These are phyloP conservation scores for Chalciporus piperatus DNA, from an alignment of 768 basidiomycete genomes.

Conservation along the genomic window DNA sequence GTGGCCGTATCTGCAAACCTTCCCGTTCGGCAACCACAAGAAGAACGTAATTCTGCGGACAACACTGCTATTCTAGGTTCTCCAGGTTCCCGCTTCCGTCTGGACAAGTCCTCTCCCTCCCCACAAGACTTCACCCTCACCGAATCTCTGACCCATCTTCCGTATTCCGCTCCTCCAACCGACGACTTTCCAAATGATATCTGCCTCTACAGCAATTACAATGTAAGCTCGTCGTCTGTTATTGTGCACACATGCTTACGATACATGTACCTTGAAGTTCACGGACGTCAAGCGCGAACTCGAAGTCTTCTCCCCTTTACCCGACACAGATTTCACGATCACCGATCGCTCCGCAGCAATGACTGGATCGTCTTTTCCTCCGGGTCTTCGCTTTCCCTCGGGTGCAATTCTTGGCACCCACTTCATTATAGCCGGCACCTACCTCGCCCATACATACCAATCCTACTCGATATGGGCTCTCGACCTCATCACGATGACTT, in stretches of 20 bases:
- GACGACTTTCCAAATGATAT: slow-evolving; percentile 83
- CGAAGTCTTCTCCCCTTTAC: slow-evolving; percentile 83
- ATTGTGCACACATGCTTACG: slow-evolving; percentile 6
- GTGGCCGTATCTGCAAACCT: slow-evolving; percentile 78
- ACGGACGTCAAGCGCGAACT: slow-evolving; percentile 95
- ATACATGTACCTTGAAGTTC: slow-evolving; percentile 50
- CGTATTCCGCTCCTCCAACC: slow-evolving; percentile 70
- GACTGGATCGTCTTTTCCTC: slow-evolving; percentile 81
- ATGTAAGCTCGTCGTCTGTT: slow-evolving; percentile 49
- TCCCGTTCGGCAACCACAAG: slow-evolving; percentile 65
- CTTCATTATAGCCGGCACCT: slow-evolving; percentile 93
- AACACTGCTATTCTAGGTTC: slow-evolving; percentile 47
- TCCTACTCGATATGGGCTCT: slow-evolving; percentile 97
- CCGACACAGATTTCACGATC: slow-evolving; percentile 72
- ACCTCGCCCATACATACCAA: slow-evolving; percentile 90
- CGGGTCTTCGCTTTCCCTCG: slow-evolving; percentile 93
- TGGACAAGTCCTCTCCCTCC: slow-evolving; percentile 40
- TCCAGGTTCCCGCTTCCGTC: slow-evolving; percentile 57
- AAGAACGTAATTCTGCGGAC: slow-evolving; percentile 47
- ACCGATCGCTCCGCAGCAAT: slow-evolving; percentile 79
- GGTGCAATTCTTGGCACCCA: slow-evolving; percentile 89
- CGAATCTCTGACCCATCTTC: slow-evolving; percentile 64
- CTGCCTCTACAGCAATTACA: slow-evolving; percentile 94
- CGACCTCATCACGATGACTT: slow-evolving; percentile 76
- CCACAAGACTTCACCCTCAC: slow-evolving; percentile 52